Conservation (phyloP, 139 green algal species). For the Coelastrella sp. region DNA sequence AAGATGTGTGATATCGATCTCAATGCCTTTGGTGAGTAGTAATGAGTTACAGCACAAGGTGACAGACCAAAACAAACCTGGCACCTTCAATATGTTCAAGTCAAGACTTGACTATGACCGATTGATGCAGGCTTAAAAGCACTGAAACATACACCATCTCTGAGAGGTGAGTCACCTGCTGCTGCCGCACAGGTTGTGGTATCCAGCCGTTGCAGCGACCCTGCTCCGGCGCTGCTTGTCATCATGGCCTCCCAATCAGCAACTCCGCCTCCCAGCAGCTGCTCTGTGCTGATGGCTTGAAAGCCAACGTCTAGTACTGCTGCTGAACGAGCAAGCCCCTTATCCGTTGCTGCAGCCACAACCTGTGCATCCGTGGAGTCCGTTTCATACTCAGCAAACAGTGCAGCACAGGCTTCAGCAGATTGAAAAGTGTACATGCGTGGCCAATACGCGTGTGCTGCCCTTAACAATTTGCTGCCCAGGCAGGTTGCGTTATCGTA, state of each 20-base stretch:
- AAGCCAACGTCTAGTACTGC: not conserved
- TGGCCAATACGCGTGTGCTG: not conserved
- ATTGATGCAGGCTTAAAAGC: too few species aligned
- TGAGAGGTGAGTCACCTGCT: too few species aligned
- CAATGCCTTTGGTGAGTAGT: too few species aligned
- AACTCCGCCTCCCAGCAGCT: not conserved
- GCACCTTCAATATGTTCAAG: too few species aligned
- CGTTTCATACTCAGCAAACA: not conserved
- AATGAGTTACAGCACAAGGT: too few species aligned
- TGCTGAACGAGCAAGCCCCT: not conserved
- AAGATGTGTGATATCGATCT: too few species aligned
- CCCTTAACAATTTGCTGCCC: not conserved
- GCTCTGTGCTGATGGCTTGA: not conserved
- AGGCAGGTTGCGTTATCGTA: not conserved
- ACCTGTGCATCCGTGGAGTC: not conserved
- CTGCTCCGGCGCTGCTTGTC: not conserved
- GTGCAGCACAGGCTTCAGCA: not conserved
- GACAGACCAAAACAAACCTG: too few species aligned
- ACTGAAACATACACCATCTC: too few species aligned
- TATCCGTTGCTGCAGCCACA: not conserved
- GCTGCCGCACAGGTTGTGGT: not conserved
- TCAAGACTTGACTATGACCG: too few species aligned
- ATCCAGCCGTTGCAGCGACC: not conserved
- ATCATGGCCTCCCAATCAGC: not conserved
- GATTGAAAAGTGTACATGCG: too few species aligned